Conservation (phyloP, 2,329 filamentous ascomycete genomes). For the Colletotrichum sp. region DNA sequence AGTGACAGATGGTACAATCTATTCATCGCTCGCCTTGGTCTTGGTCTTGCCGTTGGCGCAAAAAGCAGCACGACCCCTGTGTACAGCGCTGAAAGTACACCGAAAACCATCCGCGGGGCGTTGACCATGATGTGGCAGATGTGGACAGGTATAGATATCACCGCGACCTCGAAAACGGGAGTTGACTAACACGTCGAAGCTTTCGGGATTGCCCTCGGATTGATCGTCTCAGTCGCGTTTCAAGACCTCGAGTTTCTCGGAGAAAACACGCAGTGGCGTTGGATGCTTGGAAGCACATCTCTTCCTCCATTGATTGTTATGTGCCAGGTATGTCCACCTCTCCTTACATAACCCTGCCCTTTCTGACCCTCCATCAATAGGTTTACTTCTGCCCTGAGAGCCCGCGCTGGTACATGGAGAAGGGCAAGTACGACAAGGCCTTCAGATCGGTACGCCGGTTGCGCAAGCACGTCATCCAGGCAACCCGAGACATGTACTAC, state of each 20-base stretch:
- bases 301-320: slow-evolving; percentile 57
- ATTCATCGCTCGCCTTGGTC: slow-evolving; percentile 35
- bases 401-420: slow-evolving; percentile 59
- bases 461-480: slow-evolving; percentile 52
- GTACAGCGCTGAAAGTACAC: slow-evolving; percentile 40
- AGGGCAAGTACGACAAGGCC: slow-evolving; percentile 48
- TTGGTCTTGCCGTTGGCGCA: slow-evolving; percentile 41
- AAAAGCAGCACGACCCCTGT: slow-evolving; percentile 39
- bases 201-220: slow-evolving; percentile 45
- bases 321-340: slow-evolving; percentile 31
- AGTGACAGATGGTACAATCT: slow-evolving; percentile 36
- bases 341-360: too few relatives aligned
- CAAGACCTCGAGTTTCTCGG: slow-evolving; percentile 35
- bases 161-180: background rate
- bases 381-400: slow-evolving; percentile 61
- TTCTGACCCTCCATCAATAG: background rate
- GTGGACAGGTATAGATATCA: background rate
- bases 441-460: slow-evolving; percentile 49
- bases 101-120: slow-evolving; percentile 42
- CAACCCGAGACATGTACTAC: slow-evolving; percentile 56
- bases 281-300: slow-evolving; percentile 55
- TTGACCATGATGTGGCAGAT: slow-evolving; percentile 43
- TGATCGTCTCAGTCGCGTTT: slow-evolving; percentile 38
- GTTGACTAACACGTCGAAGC: slow-evolving; percentile 26
- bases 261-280: slow-evolving; percentile 33